phyloP scores from a whole-genome alignment of 768 basidiomycete genomes.

The Exidia glandulosa region DNA sequence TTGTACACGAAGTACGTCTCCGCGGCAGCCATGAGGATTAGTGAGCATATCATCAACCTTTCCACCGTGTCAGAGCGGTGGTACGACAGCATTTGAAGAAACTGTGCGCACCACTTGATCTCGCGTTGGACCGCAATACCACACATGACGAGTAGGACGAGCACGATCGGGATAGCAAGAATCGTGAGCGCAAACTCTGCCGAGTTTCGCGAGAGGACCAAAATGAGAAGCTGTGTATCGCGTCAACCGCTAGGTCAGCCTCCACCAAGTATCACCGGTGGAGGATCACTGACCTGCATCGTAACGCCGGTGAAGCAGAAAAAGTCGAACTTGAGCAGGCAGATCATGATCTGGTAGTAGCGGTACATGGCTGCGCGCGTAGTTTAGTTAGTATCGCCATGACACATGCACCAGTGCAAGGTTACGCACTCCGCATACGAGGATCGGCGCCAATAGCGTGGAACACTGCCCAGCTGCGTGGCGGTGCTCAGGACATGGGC shows the following conservation, averaged over 20 bases:
- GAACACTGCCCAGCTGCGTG: slow-evolving; percentile 75
- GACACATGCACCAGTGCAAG: background rate
- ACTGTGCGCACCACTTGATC: slow-evolving; percentile 52
- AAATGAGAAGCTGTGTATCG: slow-evolving; percentile 55
- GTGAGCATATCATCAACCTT: slow-evolving; percentile 65
- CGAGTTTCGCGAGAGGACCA: slow-evolving; percentile 51
- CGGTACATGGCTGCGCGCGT: slow-evolving; percentile 64
- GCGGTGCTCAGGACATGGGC: background rate
- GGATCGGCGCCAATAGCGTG: slow-evolving; percentile 82
- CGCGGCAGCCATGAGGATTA: slow-evolving; percentile 70
- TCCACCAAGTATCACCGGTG: background rate
- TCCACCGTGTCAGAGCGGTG: slow-evolving; percentile 2
- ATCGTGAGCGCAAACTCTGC: slow-evolving; percentile 78
- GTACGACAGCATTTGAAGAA: background rate
- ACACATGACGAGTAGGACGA: slow-evolving; percentile 52
- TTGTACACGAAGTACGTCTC: slow-evolving; percentile 78
- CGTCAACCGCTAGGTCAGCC: background rate
- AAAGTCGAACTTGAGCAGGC: slow-evolving; percentile 83
- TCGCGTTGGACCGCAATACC: slow-evolving; percentile 67
- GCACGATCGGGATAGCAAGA: slow-evolving; percentile 70
- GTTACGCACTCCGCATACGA: slow-evolving; percentile 65
- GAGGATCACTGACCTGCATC: slow-evolving; percentile 54
- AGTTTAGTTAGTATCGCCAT: background rate
- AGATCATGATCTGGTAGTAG: slow-evolving; percentile 79
- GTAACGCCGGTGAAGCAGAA: slow-evolving; percentile 82